Evolutionary conservation across 176 grass and related monocot species (phyloP).

Genomic region (Chloris gayana): DNA sequence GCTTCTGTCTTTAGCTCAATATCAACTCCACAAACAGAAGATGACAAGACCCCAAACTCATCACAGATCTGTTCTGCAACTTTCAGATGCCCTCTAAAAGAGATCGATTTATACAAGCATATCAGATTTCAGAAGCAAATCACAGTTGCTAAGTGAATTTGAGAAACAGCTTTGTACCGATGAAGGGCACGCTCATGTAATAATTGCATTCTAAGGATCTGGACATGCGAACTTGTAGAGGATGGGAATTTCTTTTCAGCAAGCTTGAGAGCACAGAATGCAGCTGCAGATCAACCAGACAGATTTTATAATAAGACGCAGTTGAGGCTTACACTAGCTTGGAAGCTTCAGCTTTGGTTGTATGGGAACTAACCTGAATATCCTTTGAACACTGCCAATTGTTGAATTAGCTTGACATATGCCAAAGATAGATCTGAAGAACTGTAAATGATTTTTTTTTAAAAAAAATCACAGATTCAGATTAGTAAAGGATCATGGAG

Average conservation of each 20-base stretch:
- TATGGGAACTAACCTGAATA: conserved; percentile 67
- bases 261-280: conserved; percentile 81
- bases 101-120: conserved; percentile 21
- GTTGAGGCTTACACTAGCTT: background rate
- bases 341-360: background rate
- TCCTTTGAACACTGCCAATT: conserved; percentile 78
- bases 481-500: conserved; percentile 16
- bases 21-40: conserved; percentile 87
- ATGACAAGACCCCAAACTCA: conserved; percentile 79
- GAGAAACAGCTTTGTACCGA: conserved; percentile 60
- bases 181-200: conserved; percentile 88
- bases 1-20: conserved; percentile 92
- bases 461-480: conserved; percentile 32
- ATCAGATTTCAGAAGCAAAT: conserved; percentile 28
- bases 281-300: conserved; percentile 51
- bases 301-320: conserved; percentile 25
- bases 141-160: conserved; percentile 22
- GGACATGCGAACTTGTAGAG: conserved; percentile 66
- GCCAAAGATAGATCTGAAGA: conserved; percentile 74
- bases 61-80: conserved; percentile 80
- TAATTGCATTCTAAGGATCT: conserved; percentile 86
- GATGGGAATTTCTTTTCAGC: conserved; percentile 79
- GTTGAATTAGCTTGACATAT: conserved; percentile 90
- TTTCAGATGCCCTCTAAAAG: conserved; percentile 78
- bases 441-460: conserved; percentile 55